Evolutionary conservation across 2,329 filamentous ascomycete species (phyloP).

Genomic region (Aureobasidium sp.): DNA sequence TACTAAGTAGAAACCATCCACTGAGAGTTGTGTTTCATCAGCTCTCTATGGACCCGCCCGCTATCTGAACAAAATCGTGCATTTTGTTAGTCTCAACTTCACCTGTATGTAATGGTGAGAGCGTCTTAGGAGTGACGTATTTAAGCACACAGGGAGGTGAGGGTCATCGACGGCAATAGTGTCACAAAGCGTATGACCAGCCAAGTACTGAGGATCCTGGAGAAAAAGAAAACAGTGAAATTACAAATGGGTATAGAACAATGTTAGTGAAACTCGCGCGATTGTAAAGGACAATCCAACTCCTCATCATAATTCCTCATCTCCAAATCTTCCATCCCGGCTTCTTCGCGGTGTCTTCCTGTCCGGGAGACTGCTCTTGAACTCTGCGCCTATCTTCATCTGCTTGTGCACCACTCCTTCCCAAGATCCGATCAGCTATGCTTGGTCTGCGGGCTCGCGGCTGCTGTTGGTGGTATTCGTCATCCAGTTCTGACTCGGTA

Average conservation of each 20-base stretch:
- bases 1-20: too few species aligned
- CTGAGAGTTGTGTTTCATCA: too few species aligned
- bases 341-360: constrained; percentile 26
- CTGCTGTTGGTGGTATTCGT: constrained; percentile 17
- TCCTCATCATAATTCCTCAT: neutral
- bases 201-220: too few species aligned
- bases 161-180: too few species aligned
- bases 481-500: constrained; percentile 19
- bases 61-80: too few species aligned
- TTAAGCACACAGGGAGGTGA: too few species aligned
- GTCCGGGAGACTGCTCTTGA: constrained; percentile 15
- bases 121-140: too few species aligned
- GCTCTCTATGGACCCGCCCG: too few species aligned
- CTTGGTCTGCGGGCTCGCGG: constrained; percentile 18
- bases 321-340: constrained; percentile 30
- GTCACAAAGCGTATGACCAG: too few species aligned
- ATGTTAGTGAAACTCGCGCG: neutral
- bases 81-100: too few species aligned
- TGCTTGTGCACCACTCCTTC: constrained; percentile 1
- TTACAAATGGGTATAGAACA: neutral
- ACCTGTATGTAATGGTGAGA: too few species aligned
- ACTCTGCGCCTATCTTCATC: neutral
- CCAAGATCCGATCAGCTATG: constrained; percentile 25
- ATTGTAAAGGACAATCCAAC: neutral
- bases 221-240: neutral